Base-by-base conservation (phyloP, 306 rosid species). In the Medicago arabica region DNA sequence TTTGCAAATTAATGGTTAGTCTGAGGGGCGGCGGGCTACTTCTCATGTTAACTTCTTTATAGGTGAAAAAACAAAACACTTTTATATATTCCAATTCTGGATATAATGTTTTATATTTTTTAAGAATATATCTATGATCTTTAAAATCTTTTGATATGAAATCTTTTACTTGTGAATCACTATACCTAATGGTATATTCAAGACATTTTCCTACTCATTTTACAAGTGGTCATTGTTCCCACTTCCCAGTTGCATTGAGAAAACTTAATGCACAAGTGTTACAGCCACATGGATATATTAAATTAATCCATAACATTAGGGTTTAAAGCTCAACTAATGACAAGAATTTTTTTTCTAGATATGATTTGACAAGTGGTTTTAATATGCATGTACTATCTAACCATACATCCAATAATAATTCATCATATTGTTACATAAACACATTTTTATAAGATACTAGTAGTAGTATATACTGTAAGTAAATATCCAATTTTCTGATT, bases 251-350 rank as follows among this genome's bases (percentile, higher is more conserved):
- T 46, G 23, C 44, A 17, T 28, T 31, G 13, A 16, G 21, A 43
- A 50, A 68, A 68, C 66, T 63, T 18, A 38, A 28, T 40, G 74
- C 66, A 49, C 16, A 76, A n/a, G 19, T 47, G 14, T 53, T 8
- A n/a, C 38, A 72, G 0, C 15, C 67, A n/a, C 15, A 14, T 10
- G 40, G 23, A 58, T 16, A 54, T 55, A 67, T 70, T 62, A 47
- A 59, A 59, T 46, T 41, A 50, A 70, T 49, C 38, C 14, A 19
- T 49, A 40, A 12, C 58, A 49, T 21, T 19, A 53, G 21, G 18
- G 5, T 16, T 5, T 17, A 16, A 53, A 53, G 12, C 21, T 2
- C 5, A 53, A 53, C 59, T 17, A 53, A 53, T 53, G 21, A 53
- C 59, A 53, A 53, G 2, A 53, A 53, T 53, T 49, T 53, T 5